A percentile compares a stretch with the other conserved stretches of the same genome.
Conservation (phyloP, 441 rosid genomes). For the Corymbia calophylla region DNA sequence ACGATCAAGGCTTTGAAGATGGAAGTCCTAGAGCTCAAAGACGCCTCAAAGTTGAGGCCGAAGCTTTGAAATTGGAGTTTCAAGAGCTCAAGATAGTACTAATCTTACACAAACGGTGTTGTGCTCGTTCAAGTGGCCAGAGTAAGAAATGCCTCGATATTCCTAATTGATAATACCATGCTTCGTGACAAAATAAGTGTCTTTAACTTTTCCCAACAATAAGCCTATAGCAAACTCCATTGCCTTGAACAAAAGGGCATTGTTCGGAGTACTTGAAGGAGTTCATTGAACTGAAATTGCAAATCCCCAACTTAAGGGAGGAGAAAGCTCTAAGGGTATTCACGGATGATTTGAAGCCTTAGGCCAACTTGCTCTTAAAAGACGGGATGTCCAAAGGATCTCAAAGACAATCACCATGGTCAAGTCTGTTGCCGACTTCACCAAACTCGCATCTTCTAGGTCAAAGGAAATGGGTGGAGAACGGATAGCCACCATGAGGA, state of each 20-base stretch:
- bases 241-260: accelerated
- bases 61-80: not conserved
- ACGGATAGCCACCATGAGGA: not conserved
- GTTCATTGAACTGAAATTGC: not conserved
- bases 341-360: not conserved
- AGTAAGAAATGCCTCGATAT: not conserved
- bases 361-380: not conserved
- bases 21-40: not conserved
- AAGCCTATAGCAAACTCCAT: not conserved
- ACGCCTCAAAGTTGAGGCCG: accelerated
- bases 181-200: not conserved
- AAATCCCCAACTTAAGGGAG: not conserved
- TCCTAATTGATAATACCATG: not conserved
- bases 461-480: not conserved
- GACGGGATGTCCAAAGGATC: accelerated
- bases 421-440: not conserved
- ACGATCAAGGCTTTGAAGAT: not conserved
- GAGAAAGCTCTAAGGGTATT: not conserved
- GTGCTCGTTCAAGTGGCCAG: not conserved
- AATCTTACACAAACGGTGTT: not conserved
- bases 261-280: not conserved
- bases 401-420: not conserved
- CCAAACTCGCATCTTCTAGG: not conserved
- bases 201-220: not conserved
- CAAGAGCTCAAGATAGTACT: not conserved